Conservation (phyloP, 371 early-diverging fungal species). For the Coemansia sp. region DNA sequence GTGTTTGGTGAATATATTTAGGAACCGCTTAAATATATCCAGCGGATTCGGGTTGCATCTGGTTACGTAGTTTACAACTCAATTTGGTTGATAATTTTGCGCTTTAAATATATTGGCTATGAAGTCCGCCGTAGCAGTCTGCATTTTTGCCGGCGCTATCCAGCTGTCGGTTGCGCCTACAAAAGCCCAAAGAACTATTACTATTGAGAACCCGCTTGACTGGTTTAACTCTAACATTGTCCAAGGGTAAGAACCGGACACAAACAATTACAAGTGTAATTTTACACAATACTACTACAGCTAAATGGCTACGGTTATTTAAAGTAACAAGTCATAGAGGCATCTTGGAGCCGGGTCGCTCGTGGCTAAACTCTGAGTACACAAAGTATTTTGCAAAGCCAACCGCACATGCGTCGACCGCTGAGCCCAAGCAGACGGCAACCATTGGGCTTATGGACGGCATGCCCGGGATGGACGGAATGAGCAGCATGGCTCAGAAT, state of each 20-base stretch:
- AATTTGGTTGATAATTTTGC: not conserved
- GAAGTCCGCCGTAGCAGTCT: not conserved
- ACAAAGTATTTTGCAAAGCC: slow-evolving; percentile 6
- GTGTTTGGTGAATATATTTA: no score
- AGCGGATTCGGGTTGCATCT: not conserved
- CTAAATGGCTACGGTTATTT: no score
- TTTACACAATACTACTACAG: no score
- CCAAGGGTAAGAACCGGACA: not conserved
- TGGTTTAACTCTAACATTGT: slow-evolving; percentile 5
- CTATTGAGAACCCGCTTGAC: slow-evolving; percentile 1
- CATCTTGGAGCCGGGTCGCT: not conserved
- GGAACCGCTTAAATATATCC: not conserved
- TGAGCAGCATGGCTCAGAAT: slow-evolving; percentile 1
- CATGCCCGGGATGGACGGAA: slow-evolving; percentile 1
- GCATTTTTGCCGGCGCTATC: not conserved
- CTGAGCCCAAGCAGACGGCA: not conserved
- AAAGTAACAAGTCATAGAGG: not conserved
- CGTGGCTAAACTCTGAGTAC: slow-evolving; percentile 8
- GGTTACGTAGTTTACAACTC: not conserved
- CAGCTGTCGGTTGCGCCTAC: not conserved
- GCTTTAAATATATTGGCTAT: not conserved
- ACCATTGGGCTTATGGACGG: not conserved
- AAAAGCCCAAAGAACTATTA: not conserved
- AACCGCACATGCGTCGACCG: not conserved
- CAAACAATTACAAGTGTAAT: no score